Evolutionary conservation across 2,329 filamentous ascomycete genomes (phyloP).

Genomic region (Cladophialophora yegresii): DNA sequence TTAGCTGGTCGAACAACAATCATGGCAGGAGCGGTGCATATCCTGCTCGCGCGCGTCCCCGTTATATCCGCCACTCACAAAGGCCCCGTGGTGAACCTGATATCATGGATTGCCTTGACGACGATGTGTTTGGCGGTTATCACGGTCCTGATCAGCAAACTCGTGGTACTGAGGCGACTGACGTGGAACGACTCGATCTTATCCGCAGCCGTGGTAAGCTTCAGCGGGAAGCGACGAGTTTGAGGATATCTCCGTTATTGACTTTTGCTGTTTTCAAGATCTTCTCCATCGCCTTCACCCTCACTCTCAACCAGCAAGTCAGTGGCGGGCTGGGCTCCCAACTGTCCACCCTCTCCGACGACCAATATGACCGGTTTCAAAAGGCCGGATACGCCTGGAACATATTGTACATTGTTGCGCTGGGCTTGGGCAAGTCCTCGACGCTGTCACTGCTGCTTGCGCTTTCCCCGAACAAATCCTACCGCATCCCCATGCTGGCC

Average conservation of each 20-base stretch:
- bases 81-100: conserved; percentile 26
- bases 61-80: conserved; percentile 17
- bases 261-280: conserved; percentile 9
- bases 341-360: conserved; percentile 12
- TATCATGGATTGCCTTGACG: conserved; percentile 23
- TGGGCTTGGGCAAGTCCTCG: conserved; percentile 21
- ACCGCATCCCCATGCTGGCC: conserved; percentile 24
- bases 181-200: conserved; percentile 32
- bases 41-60: conserved; percentile 13
- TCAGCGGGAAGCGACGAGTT: not conserved
- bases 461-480: conserved; percentile 20
- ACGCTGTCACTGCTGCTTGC: conserved; percentile 22
- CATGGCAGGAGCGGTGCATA: conserved; percentile 15
- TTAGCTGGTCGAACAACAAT: not conserved
- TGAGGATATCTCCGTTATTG: not conserved
- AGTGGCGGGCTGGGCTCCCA: conserved; percentile 32
- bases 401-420: conserved; percentile 29
- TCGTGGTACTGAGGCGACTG: conserved; percentile 31
- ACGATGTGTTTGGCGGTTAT: conserved; percentile 28
- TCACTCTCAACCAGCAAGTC: conserved; percentile 34
- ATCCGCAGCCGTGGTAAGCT: conserved; percentile 30
- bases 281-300: conserved; percentile 24
- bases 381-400: conserved; percentile 36
- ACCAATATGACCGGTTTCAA: conserved; percentile 19
- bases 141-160: conserved; percentile 33